phyloP scores from a whole-genome alignment of 345 rosid genomes.

The Eucalyptus polyanthemos region DNA sequence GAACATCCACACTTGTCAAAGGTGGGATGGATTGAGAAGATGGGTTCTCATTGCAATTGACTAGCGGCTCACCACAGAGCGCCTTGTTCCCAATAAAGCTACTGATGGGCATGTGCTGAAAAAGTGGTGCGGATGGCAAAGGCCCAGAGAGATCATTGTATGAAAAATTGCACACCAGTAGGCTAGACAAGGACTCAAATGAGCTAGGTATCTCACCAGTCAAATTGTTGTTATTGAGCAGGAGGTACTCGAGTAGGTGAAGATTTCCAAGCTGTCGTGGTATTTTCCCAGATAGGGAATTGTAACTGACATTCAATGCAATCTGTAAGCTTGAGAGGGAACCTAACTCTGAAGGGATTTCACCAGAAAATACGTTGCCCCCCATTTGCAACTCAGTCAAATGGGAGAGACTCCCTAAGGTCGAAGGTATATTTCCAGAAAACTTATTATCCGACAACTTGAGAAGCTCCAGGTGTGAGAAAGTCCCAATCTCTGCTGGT shows the following conservation, averaged over 20 bases:
- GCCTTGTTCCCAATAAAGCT: slow-evolving; percentile 67
- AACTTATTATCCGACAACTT: slow-evolving; percentile 71
- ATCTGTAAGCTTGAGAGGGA: slow-evolving; percentile 78
- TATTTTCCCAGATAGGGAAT: slow-evolving; percentile 54
- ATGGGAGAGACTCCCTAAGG: slow-evolving; percentile 63
- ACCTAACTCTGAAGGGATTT: slow-evolving; percentile 70
- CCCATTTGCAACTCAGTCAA: slow-evolving; percentile 92
- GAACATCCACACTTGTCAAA: not conserved
- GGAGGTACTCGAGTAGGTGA: slow-evolving; percentile 42
- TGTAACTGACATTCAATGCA: slow-evolving; percentile 84
- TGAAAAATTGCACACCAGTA: slow-evolving; percentile 84
- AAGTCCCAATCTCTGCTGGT: slow-evolving; percentile 64
- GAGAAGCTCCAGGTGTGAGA: slow-evolving; percentile 78
- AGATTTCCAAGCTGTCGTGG: slow-evolving; percentile 79
- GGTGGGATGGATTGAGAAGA: slow-evolving; percentile 19
- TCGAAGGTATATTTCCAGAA: slow-evolving; percentile 59
- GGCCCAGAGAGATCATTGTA: slow-evolving; percentile 74
- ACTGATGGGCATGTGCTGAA: slow-evolving; percentile 43
- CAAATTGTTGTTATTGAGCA: slow-evolving; percentile 70
- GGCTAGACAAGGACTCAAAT: slow-evolving; percentile 55
- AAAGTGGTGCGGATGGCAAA: slow-evolving; percentile 41
- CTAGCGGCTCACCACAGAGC: slow-evolving; percentile 69
- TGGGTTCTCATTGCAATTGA: slow-evolving; percentile 26
- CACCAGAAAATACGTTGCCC: slow-evolving; percentile 67
- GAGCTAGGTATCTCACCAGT: slow-evolving; percentile 65